Evolutionary conservation across 2,329 filamentous ascomycete genomes (phyloP).

Genomic region (Fusarium vanettenii): DNA sequence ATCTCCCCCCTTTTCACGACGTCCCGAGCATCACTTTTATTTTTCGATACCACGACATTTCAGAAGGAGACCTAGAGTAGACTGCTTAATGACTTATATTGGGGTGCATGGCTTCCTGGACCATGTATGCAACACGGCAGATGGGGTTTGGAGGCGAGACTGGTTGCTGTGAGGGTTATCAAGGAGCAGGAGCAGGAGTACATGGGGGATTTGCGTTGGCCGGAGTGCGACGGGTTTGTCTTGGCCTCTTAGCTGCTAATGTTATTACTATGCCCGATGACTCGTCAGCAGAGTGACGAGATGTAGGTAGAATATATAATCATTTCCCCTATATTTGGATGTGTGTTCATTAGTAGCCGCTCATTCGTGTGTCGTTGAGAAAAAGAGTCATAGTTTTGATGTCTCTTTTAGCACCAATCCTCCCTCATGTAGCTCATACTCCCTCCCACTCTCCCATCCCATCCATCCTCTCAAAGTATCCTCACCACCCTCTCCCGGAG

Average conservation of each 20-base stretch:
- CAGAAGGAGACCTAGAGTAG: slow-evolving; percentile 49
- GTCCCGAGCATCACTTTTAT: slow-evolving; percentile 38
- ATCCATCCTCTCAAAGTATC: slow-evolving; percentile 77
- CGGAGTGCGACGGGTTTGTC: slow-evolving; percentile 9
- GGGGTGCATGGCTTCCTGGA: slow-evolving; percentile 32
- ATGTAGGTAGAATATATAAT: slow-evolving; percentile 45
- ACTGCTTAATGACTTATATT: slow-evolving; percentile 47
- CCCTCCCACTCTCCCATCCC: slow-evolving; percentile 77
- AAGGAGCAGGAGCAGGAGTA: slow-evolving; percentile 24
- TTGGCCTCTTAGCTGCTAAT: slow-evolving; percentile 25
- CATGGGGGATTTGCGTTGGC: slow-evolving; percentile 15
- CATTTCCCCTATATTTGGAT: slow-evolving; percentile 14
- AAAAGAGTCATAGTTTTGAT: slow-evolving; percentile 48
- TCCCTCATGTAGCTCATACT: slow-evolving; percentile 76
- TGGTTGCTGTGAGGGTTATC: slow-evolving; percentile 16
- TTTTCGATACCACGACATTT: slow-evolving; percentile 54
- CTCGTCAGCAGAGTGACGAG: slow-evolving; percentile 18
- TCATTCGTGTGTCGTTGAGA: background rate
- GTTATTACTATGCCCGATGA: slow-evolving; percentile 18
- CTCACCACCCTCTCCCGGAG: slow-evolving; percentile 78
- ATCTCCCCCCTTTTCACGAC: slow-evolving; percentile 13
- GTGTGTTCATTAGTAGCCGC: background rate
- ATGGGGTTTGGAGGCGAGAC: slow-evolving; percentile 3
- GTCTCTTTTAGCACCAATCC: slow-evolving; percentile 63
- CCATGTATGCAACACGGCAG: slow-evolving; percentile 2